A percentile compares a stretch with the other conserved stretches of the same genome.
These are phyloP conservation scores for Craterostigma plantagineum DNA, from an alignment of 257 asterid genomes.

Conservation along the genomic window DNA sequence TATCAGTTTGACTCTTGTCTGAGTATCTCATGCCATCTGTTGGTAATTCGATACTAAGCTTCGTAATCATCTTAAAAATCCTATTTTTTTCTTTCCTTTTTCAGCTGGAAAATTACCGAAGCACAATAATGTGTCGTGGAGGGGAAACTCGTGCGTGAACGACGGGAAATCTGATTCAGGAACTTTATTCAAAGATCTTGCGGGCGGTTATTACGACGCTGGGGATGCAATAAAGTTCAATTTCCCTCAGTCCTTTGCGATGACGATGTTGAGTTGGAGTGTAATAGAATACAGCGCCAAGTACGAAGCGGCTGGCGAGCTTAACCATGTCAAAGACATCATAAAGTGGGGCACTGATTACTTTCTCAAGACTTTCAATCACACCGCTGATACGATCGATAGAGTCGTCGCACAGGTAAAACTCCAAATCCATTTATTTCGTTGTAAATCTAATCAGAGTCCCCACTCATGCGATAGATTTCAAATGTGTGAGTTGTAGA, in stretches of 20 bases:
- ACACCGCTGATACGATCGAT: conserved; percentile 67
- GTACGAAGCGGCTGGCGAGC: conserved; percentile 91
- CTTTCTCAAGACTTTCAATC: conserved; percentile 81
- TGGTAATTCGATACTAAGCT: too few species aligned
- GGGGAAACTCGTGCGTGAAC: conserved; percentile 66
- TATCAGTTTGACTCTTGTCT: not conserved
- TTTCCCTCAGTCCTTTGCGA: conserved; percentile 77
- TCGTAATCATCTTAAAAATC: too few species aligned
- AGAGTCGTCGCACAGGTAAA: conserved; percentile 62
- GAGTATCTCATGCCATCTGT: too few species aligned
- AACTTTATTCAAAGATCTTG: conserved; percentile 38
- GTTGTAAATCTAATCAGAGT: too few species aligned
- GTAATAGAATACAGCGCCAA: conserved; percentile 80
- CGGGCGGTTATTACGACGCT: conserved; percentile 88
- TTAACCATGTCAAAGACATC: conserved; percentile 64
- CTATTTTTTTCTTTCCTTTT: conserved; percentile 9
- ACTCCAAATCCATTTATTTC: too few species aligned
- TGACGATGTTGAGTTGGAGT: conserved; percentile 98
- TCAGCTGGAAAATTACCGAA: conserved; percentile 89
- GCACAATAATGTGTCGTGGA: conserved; percentile 91
- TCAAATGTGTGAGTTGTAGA: too few species aligned
- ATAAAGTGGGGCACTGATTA: conserved; percentile 98
- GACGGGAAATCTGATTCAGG: conserved; percentile 53
- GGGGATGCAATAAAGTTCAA: conserved; percentile 94
- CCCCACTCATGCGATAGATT: too few species aligned